Evolutionary conservation across 106 monocot species (phyloP).

Genomic region (Ottelia alismoides): DNA sequence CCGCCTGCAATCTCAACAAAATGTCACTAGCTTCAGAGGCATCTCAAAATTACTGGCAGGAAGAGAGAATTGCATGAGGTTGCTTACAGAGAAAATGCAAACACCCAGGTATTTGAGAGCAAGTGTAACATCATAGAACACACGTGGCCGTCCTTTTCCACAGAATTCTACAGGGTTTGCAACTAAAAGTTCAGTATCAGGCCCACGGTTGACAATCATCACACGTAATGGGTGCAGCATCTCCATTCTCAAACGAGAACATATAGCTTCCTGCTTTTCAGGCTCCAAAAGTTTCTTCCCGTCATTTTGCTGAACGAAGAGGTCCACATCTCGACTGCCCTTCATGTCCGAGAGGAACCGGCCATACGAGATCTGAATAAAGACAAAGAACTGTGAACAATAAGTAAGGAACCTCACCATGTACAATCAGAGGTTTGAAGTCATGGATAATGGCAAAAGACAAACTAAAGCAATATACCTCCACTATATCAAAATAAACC

Average conservation of each 20-base stretch:
- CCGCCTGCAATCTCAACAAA: conserved; percentile 36
- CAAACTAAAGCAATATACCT: no score
- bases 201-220: conserved; percentile 60
- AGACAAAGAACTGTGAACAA: neutral
- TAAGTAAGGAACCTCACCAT: neutral
- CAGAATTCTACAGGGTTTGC: conserved; percentile 85
- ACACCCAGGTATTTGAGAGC: conserved; percentile 68
- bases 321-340: conserved; percentile 71
- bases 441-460: no score
- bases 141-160: conserved; percentile 81
- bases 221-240: conserved; percentile 80
- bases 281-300: conserved; percentile 74
- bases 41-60: no score
- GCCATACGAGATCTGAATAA: conserved; percentile 62
- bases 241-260: conserved; percentile 55
- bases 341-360: conserved; percentile 65
- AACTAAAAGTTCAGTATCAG: conserved; percentile 79
- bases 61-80: neutral
- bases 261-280: conserved; percentile 50
- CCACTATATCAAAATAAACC: no score
- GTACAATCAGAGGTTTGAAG: neutral
- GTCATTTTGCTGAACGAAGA: conserved; percentile 73
- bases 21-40: neutral
- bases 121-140: conserved; percentile 66
- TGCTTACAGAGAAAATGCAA: conserved; percentile 86